Conservation (phyloP, 179 eudicot genomes). For the Heliamphora pulchella region DNA sequence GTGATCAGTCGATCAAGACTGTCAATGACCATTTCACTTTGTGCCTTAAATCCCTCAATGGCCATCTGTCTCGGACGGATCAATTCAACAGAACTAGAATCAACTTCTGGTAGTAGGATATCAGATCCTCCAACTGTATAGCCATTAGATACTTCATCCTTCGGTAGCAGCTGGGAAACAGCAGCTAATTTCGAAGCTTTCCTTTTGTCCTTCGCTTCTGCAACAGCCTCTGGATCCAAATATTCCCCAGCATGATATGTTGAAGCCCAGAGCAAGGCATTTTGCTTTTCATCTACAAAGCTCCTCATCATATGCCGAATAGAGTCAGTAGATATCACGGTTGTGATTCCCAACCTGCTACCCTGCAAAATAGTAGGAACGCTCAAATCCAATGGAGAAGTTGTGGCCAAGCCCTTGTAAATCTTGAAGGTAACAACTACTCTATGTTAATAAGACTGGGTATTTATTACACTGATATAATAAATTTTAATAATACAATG, state of each 20-base stretch:
- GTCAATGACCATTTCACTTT: slow-evolving; percentile 98
- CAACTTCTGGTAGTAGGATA: slow-evolving; percentile 31
- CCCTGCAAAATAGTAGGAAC: slow-evolving; percentile 44
- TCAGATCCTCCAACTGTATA: slow-evolving; percentile 33
- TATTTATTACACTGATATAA: too few species aligned
- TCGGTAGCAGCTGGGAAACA: slow-evolving; percentile 27
- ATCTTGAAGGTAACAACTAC: neutral
- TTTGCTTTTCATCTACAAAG: slow-evolving; percentile 87
- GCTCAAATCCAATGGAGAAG: neutral
- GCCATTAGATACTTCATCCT: slow-evolving; percentile 37
- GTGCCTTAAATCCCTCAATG: slow-evolving; percentile 91
- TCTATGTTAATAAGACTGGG: too few species aligned
- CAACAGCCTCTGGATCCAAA: slow-evolving; percentile 85
- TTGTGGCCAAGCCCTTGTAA: neutral
- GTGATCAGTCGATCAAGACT: slow-evolving; percentile 87
- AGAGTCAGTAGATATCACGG: slow-evolving; percentile 93
- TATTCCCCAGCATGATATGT: slow-evolving; percentile 93
- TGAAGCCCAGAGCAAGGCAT: slow-evolving; percentile 91
- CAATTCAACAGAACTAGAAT: slow-evolving; percentile 35
- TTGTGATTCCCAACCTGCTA: slow-evolving; percentile 90
- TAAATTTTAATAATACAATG: neutral
- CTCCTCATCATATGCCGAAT: slow-evolving; percentile 99
- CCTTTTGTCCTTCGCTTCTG: slow-evolving; percentile 76
- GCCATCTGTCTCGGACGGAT: slow-evolving; percentile 89
- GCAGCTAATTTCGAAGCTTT: slow-evolving; percentile 66